Evolutionary conservation across 768 basidiomycete genomes (phyloP), one percentile per base, ranked within the genome.

Genomic region (Collybia mongolica): DNA sequence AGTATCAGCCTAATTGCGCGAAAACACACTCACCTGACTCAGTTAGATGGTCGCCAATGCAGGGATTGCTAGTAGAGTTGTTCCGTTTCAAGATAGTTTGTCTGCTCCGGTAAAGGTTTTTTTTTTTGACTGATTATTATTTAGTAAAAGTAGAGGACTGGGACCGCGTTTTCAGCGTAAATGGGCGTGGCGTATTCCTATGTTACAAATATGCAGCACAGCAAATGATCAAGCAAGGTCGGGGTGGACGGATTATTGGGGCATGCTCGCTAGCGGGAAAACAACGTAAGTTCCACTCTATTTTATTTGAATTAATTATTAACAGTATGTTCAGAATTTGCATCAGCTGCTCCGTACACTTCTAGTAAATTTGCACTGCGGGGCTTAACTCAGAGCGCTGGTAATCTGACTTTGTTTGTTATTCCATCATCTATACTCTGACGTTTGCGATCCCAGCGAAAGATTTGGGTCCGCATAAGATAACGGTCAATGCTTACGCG

Each of bases 231-330:
- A 60, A 61, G 20, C 75, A 76, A 59, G 72, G 73, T 22, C 56
- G 54, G 3, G 75, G 76, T 5, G 76, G 76, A 0, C 60, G 73
- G 38, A 72, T 77, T 20, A 66, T 77, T 17, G 74, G 75, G 11
- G 73, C 74, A 1, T 69, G 64, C 8, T 79, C 76, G 4, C 52
- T 72, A 0, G 65, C 62, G 1, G 74, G 74, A 18, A 70, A 71
- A 52, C 32, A 44, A 68, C 72, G 72, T 59, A 26, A 11, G n/a
- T 38, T 45, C 15, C 17, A 2, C 24, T 32, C 14, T 40, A 12
- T 23, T 28, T 8, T 1, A 3, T 23, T 22, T 15, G 19, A 2
- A 15, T 26, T 5, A 15, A 5, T 5, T 26, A 6, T 11, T 19
- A 11, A 14, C 6, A 6, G 26, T 11, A 19, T 14, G 5, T 41